phyloP scores from a whole-genome alignment of 768 basidiomycete species.

The Hemileccinum impolitum region DNA sequence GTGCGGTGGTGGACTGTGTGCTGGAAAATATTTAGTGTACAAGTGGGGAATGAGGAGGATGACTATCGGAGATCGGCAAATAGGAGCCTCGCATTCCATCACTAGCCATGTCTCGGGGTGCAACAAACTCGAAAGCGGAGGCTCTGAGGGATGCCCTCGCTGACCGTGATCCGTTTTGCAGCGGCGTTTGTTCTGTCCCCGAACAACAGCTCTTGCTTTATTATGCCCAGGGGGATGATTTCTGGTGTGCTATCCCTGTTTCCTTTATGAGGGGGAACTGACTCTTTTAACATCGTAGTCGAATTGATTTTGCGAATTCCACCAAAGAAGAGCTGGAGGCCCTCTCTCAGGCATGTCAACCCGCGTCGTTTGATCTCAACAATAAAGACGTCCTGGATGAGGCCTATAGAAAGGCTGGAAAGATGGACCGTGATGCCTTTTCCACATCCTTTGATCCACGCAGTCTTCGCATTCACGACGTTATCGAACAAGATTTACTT shows the following conservation, averaged over 20 bases:
- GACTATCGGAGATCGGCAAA: no score
- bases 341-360: conserved; percentile 36
- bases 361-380: conserved; percentile 37
- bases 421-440: background rate
- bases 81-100: background rate
- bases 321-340: conserved; percentile 6
- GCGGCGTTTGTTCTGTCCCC: background rate
- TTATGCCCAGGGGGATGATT: background rate
- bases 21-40: conserved; percentile 39
- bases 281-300: background rate
- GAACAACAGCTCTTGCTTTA: background rate
- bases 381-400: background rate
- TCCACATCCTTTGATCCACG: background rate
- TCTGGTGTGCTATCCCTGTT: background rate
- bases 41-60: no score
- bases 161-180: background rate
- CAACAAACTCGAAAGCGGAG: background rate
- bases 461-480: background rate
- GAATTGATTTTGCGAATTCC: background rate
- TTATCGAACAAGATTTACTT: background rate
- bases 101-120: background rate
- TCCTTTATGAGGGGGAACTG: no score
- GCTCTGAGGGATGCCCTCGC: background rate
- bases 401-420: background rate
- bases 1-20: conserved; percentile 64